Evolutionary conservation across 2,329 filamentous ascomycete species (phyloP), one percentile per base, ranked within the genome.

Genomic region (Colletotrichum sp.): DNA sequence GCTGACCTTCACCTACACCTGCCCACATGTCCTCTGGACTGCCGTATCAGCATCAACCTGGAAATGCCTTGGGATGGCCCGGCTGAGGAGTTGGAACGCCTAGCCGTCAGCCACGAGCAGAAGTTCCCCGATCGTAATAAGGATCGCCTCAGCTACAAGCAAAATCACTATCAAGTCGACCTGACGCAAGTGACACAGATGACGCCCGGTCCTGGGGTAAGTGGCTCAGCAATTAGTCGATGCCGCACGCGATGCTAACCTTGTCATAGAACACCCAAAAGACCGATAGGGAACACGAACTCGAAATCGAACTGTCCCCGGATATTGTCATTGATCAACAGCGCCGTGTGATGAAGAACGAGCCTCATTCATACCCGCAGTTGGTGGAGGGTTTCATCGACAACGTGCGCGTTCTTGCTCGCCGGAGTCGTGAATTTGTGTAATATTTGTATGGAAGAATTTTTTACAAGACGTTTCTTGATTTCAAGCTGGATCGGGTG

Each of bases 11-110:
- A 98, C 80, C 90, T 99, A 21, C 93, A 94, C 84, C 94, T 95
- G 79, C 96, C 97, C 0, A 88, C 88, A 66, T 91, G 90, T 10
- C 91, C 92, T 5, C 95, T 98, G 81, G 97, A 99, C 85, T 98
- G 96, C 85, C 95, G 97, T 13, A 93, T 99, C 79, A 98, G 95
- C 80, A 93, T 99, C 81, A 99, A 98, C 82, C 90, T 99, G 3
- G 98, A 99, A 91, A 96, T 98, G 91, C 91, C 93, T 70, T 98
- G 93, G 87, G 90, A 95, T 5, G 95, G 96, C 3, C 81, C 94
- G 0, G 88, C 92, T 5, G 87, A 90, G 52, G 90, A 92, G 75
- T 83, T 92, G 16, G 88, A 91, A 79, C 81, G 84, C 28, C 72
- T 85, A 68, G 81, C 81, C 64, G 84, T 80, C 57, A 80, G 78